Conservation (phyloP, 2,329 filamentous ascomycete species). For the Botrytis squamosa region DNA sequence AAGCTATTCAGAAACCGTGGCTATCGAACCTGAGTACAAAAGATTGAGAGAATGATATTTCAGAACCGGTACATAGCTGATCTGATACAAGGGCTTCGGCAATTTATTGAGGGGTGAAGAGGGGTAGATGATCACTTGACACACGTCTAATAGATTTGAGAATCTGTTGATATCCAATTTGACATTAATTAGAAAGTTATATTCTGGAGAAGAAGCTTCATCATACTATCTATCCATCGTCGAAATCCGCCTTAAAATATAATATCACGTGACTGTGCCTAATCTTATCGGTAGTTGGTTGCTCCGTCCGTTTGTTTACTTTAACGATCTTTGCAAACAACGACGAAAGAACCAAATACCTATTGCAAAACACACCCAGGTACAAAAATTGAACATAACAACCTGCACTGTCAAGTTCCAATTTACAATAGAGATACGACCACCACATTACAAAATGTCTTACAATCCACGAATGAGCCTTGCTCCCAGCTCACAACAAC, state of each 20-base stretch:
- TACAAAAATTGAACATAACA: background rate
- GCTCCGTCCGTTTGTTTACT: conserved; percentile 24
- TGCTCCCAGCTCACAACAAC: conserved; percentile 48
- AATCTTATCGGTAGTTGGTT: conserved; percentile 16
- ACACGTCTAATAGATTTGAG: background rate
- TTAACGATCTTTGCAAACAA: conserved; percentile 11
- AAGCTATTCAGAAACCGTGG: background rate
- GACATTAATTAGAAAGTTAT: background rate
- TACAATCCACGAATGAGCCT: conserved; percentile 54
- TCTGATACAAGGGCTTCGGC: background rate
- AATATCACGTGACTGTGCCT: background rate
- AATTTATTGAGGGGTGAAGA: background rate
- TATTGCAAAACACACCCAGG: background rate
- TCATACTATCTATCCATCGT: background rate
- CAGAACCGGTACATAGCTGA: background rate
- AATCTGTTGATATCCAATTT: background rate
- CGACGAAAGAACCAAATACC: background rate
- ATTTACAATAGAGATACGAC: background rate
- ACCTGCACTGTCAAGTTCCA: background rate
- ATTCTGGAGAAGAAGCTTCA: background rate
- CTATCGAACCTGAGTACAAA: background rate
- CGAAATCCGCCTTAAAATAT: too few species aligned
- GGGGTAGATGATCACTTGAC: background rate
- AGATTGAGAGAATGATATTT: background rate
- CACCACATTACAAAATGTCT: conserved; percentile 42